phyloP scores from a whole-genome alignment of 352 stramenopile genomes.

The Globisporangium cylindrosporum region DNA sequence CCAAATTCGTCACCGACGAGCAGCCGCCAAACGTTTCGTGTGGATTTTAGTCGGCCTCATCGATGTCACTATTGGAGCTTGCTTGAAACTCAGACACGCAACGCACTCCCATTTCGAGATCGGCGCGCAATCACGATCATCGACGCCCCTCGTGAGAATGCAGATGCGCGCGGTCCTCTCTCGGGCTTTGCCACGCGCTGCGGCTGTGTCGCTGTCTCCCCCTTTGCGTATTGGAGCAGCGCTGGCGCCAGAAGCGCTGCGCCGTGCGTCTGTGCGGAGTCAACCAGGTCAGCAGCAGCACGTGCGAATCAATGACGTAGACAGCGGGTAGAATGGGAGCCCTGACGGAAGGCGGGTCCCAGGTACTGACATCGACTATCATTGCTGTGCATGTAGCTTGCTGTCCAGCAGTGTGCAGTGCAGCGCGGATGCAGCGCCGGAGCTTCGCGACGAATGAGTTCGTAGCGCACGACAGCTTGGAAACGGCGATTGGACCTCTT shows the following conservation, averaged over 20 bases:
- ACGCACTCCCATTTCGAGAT: constrained; percentile 1
- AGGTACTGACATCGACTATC: neutral
- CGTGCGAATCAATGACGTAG: neutral
- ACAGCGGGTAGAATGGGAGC: neutral
- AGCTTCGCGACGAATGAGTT: constrained; percentile 33
- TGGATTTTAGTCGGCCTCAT: too few species aligned
- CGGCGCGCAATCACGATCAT: constrained; percentile 10
- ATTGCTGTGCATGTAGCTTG: neutral
- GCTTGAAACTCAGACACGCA: neutral
- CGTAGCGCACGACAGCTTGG: neutral
- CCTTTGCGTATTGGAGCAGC: too few species aligned
- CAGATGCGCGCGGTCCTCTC: constrained; percentile 14
- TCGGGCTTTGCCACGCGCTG: constrained; percentile 13
- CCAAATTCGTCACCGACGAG: too few species aligned
- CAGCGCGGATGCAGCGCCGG: constrained; percentile 5
- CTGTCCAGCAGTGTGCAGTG: neutral
- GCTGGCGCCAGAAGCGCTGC: neutral
- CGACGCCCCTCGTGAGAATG: neutral
- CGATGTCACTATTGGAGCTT: too few species aligned
- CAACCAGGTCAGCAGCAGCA: constrained; percentile 4
- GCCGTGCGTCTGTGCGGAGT: neutral
- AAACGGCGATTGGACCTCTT: neutral
- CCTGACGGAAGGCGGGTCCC: neutral
- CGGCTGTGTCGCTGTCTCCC: neutral
- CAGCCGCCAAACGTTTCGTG: too few species aligned